Conservation (phyloP, 108 stramenopile genomes). For the Nitzschia putrida region DNA sequence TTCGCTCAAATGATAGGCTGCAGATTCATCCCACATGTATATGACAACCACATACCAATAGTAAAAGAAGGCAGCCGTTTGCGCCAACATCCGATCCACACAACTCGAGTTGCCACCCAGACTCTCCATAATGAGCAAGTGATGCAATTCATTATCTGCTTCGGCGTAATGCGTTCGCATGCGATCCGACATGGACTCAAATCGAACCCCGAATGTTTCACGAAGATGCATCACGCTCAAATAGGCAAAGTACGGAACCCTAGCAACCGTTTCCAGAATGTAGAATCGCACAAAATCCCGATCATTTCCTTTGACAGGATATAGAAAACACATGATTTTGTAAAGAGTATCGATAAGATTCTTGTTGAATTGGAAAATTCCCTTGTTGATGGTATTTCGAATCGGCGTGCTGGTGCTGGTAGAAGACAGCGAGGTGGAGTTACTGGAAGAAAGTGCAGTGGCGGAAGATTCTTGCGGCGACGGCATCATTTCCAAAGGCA, state of each 20-base stretch:
- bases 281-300: constrained; percentile 82
- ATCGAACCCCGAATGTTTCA: constrained; percentile 80
- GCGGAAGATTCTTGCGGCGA: no score
- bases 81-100: constrained; percentile 84
- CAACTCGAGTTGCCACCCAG: constrained; percentile 81
- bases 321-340: constrained; percentile 52
- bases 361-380: constrained; percentile 58
- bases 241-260: constrained; percentile 96
- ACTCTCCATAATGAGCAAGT: constrained; percentile 95
- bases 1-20: constrained; percentile 84
- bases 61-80: constrained; percentile 90
- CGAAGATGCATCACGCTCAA: constrained; percentile 85
- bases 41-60: constrained; percentile 84
- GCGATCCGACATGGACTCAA: constrained; percentile 67
- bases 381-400: constrained; percentile 3
- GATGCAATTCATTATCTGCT: constrained; percentile 94
- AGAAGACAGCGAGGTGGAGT: no score
- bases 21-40: constrained; percentile 68
- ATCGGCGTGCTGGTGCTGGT: no score
- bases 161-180: constrained; percentile 70
- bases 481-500: no score
- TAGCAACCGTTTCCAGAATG: constrained; percentile 91
- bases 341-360: constrained; percentile 53
- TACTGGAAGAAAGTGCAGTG: no score
- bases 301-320: constrained; percentile 44